Evolutionary conservation across 495 filamentous ascomycete genomes (phyloP).

Genomic region (Endocarpon pusillum): DNA sequence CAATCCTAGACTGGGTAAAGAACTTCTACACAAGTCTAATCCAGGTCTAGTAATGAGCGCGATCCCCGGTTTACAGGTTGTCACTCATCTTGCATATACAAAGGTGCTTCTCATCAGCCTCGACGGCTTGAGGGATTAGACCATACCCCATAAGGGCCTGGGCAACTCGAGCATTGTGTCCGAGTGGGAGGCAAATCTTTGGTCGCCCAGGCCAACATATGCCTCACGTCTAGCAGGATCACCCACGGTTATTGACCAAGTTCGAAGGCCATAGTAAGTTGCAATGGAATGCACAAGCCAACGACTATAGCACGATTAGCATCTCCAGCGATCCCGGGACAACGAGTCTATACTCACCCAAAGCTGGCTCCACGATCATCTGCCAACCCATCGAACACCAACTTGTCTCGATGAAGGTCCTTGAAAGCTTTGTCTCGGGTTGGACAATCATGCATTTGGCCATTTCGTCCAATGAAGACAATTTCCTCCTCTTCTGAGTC

Average conservation of each 20-base stretch:
- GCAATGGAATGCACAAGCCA: slow-evolving; percentile 92
- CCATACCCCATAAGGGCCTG: slow-evolving; percentile 1
- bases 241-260: slow-evolving; percentile 64
- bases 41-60: too few relatives aligned
- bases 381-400: slow-evolving; percentile 60
- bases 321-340: background rate
- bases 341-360: slow-evolving; percentile 41
- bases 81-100: too few relatives aligned
- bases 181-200: background rate
- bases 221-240: slow-evolving; percentile 65
- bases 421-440: slow-evolving; percentile 23
- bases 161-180: background rate
- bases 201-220: slow-evolving; percentile 55
- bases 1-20: too few relatives aligned
- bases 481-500: slow-evolving; percentile 72
- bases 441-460: slow-evolving; percentile 52
- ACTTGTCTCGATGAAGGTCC: slow-evolving; percentile 43
- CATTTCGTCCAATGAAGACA: slow-evolving; percentile 73
- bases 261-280: slow-evolving; percentile 77
- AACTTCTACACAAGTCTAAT: too few relatives aligned
- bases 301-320: slow-evolving; percentile 34
- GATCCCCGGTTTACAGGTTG: too few relatives aligned
- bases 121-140: too few relatives aligned
- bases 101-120: too few relatives aligned
- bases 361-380: slow-evolving; percentile 64